Conservation (phyloP, 768 basidiomycete genomes). For the Crepidotus variabilis region DNA sequence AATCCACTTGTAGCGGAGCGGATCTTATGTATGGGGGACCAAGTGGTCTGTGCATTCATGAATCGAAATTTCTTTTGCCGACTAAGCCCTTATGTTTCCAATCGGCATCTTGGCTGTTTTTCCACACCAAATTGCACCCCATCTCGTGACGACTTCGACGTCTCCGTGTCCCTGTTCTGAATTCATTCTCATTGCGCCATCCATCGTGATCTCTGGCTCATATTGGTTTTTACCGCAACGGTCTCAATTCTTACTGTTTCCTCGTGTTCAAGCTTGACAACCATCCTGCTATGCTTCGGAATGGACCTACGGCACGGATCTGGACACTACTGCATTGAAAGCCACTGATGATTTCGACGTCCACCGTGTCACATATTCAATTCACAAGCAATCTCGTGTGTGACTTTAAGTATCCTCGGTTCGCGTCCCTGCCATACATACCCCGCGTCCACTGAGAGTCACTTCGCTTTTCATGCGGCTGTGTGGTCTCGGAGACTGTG, state of each 20-base stretch:
- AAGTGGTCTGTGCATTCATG: not conserved
- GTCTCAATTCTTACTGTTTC: not conserved
- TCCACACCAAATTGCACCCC: not conserved
- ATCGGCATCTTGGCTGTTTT: not conserved
- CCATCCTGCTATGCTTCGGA: not conserved
- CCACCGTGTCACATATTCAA: not conserved
- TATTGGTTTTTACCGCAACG: not conserved
- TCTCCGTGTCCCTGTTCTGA: not conserved
- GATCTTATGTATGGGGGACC: not conserved
- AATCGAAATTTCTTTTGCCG: not conserved
- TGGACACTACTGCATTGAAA: not conserved
- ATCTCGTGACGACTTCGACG: not conserved
- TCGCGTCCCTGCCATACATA: too few species aligned
- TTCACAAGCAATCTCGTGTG: not conserved
- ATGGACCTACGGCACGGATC: not conserved
- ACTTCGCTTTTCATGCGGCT: too few species aligned
- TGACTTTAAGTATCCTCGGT: too few species aligned
- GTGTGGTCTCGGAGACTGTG: too few species aligned
- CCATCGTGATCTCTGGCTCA: not conserved
- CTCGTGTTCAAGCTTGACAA: not conserved
- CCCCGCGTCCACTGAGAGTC: too few species aligned
- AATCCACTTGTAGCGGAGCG: not conserved
- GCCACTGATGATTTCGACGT: not conserved
- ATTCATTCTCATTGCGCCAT: not conserved
- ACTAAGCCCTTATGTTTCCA: not conserved